Evolutionary conservation across 345 rosid species (phyloP).

Genomic region (Rubroshorea leprosula): DNA sequence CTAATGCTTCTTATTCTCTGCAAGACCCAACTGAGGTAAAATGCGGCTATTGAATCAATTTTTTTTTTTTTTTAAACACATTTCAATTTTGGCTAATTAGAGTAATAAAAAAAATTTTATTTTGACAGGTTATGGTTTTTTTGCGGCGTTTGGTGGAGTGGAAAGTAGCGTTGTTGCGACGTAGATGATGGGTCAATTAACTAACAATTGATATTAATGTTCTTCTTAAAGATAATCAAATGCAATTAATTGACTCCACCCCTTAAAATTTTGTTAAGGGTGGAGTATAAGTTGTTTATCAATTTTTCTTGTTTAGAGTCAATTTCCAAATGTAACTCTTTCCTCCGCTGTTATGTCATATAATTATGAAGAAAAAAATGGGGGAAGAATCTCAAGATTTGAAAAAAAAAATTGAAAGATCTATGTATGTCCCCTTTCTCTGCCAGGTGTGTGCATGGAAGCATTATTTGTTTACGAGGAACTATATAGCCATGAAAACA

Average conservation of each 20-base stretch:
- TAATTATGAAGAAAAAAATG: not conserved
- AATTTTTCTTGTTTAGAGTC: not conserved
- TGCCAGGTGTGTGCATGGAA: too few relatives aligned
- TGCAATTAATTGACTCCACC: not conserved
- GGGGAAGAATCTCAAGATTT: not conserved
- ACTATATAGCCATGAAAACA: too few relatives aligned
- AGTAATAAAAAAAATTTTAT: too few relatives aligned
- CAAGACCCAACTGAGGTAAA: slow-evolving; percentile 79
- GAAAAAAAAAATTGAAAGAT: too few relatives aligned
- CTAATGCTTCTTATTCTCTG: slow-evolving; percentile 79
- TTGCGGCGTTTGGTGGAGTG: slow-evolving; percentile 64
- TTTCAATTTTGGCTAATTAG: not conserved
- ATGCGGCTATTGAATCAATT: not conserved
- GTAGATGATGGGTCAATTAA: not conserved
- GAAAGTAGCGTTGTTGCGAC: slow-evolving; percentile 29
- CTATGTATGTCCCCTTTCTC: too few relatives aligned
- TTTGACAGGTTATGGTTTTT: slow-evolving; percentile 64
- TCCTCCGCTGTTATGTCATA: too few relatives aligned
- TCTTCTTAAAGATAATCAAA: not conserved
- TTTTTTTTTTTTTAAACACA: not conserved
- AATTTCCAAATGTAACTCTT: not conserved
- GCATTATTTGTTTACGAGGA: too few relatives aligned
- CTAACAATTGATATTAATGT: not conserved
- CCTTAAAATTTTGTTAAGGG: not conserved
- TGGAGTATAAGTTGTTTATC: not conserved